Conservation (phyloP, 2,329 filamentous ascomycete genomes). For the Mycosphaerella sp. region DNA sequence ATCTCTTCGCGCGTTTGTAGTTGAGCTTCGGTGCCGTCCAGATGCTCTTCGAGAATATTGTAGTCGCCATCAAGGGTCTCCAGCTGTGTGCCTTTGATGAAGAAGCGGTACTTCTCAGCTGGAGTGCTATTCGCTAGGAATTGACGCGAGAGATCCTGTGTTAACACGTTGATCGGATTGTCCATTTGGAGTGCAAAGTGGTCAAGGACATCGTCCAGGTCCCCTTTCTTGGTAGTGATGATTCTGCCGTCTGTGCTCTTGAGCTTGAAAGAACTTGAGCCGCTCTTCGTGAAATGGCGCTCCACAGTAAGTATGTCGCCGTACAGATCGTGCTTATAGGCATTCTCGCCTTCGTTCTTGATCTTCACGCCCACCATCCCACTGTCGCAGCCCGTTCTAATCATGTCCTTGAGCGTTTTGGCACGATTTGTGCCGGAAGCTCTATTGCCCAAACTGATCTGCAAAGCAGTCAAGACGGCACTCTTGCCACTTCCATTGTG, state of each 20-base stretch:
- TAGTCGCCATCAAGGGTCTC: conserved; percentile 92
- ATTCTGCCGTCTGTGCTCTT: conserved; percentile 65
- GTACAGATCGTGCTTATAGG: conserved; percentile 76
- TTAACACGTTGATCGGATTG: conserved; percentile 92
- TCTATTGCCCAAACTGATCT: conserved; percentile 90
- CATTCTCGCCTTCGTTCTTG: conserved; percentile 81
- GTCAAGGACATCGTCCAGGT: conserved; percentile 89
- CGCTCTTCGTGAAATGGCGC: conserved; percentile 71
- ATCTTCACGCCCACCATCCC: conserved; percentile 72
- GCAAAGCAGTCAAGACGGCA: conserved; percentile 86
- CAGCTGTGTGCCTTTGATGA: conserved; percentile 87
- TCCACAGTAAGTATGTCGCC: conserved; percentile 86
- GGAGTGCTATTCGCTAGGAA: conserved; percentile 83
- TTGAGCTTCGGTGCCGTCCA: conserved; percentile 65
- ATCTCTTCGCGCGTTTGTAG: conserved; percentile 57
- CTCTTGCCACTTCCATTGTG: conserved; percentile 98
- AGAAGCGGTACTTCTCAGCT: conserved; percentile 89
- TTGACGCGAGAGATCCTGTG: conserved; percentile 88
- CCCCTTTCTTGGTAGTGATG: conserved; percentile 75
- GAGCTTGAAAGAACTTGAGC: conserved; percentile 71
- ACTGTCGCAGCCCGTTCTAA: conserved; percentile 79
- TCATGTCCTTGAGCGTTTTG: conserved; percentile 78
- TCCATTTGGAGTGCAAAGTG: conserved; percentile 92
- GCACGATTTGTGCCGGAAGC: conserved; percentile 89
- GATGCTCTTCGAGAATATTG: conserved; percentile 68